These are phyloP conservation scores for Pleurotus citrinopileatus DNA, from an alignment of 768 basidiomycete genomes.

Conservation along the genomic window DNA sequence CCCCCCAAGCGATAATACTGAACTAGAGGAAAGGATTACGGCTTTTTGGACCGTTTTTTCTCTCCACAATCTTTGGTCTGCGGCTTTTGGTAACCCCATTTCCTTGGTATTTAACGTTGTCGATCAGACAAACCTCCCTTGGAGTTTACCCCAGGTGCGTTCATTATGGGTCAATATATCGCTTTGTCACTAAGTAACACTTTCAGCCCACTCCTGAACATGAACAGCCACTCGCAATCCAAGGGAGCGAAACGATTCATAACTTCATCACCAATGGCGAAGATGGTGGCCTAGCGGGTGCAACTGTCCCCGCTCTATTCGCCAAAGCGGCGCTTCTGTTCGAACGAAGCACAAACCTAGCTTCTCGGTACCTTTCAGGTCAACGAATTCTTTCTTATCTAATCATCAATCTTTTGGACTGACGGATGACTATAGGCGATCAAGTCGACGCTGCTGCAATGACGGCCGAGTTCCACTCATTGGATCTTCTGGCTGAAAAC, in stretches of 20 bases:
- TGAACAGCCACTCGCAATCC: neutral
- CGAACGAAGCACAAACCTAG: conserved; percentile 22
- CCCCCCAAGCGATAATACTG: conserved; percentile 13
- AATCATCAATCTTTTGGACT: neutral
- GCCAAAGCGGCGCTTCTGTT: conserved; percentile 32
- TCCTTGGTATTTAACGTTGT: conserved; percentile 41
- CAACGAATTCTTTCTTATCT: neutral
- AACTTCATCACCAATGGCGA: conserved; percentile 21
- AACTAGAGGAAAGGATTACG: conserved; percentile 17
- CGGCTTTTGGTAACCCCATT: neutral
- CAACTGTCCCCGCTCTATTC: conserved; percentile 19
- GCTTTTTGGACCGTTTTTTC: conserved; percentile 19
- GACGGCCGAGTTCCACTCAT: conserved; percentile 35
- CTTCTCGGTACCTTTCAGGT: conserved; percentile 16
- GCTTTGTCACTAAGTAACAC: neutral
- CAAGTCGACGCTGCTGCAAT: neutral
- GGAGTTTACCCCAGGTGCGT: conserved; percentile 40
- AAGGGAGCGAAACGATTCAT: conserved; percentile 22
- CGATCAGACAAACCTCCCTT: conserved; percentile 49
- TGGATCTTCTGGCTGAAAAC: conserved; percentile 42
- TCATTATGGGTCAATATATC: neutral
- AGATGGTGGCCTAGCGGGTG: conserved; percentile 21
- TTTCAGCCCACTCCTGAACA: neutral
- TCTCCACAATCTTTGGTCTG: conserved; percentile 17
- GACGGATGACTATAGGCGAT: too few species aligned